Evolutionary conservation across 2,329 filamentous ascomycete species (phyloP), one percentile per base, ranked within the genome.

Genomic region (Leptographium galeiforme): DNA sequence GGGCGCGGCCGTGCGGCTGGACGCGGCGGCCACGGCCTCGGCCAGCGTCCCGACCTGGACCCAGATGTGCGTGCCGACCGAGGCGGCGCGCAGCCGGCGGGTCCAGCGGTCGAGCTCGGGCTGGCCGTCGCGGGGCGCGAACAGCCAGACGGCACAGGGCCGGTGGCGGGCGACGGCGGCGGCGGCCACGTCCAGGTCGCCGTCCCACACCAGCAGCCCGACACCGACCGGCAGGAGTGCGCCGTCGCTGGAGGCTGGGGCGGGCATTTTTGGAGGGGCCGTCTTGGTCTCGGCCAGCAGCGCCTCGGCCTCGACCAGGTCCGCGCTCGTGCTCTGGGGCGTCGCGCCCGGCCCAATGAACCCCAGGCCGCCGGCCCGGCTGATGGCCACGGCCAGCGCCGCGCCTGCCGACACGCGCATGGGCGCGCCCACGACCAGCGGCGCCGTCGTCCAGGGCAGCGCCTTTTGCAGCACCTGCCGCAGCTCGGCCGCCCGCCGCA

Each of bases 101-200:
- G 63, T 30, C 51, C 53, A 52, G 44, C 67, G 62, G 45, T 56
- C 55, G 63, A 64, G 50, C 34, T 60, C 51, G 16, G 68, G 66
- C 19, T 68, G 62, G 16, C 71, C 63, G 6, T 69, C 67, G 36
- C 69, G 66, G 2, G 81, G 79, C 3, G 82, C 82, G 61, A 85
- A 86, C 48, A 87, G 72, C 83, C 83, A 87, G 10, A 82, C 70
- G 0, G 79, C 82, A 2, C 74, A 75, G 2, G 82, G 81, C 0
- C 65, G 66, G 63, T 81, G 74, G 56, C 70, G 66, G 30, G 62
- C 61, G 18, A 87, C 67, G 13, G 84, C 52, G 8, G 58, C 1
- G 75, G 73, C 2, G 79, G 62, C 2, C 70, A 68, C n/a, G 0
- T 55, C n/a, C 2, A 68, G 60, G 30, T 68, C 68, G 25, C 67